Percentiles rank a stretch among this genome's conserved stretches.
These are phyloP conservation scores for Collariella sp. DNA, from an alignment of 495 filamentous ascomycete genomes.

Conservation along the genomic window DNA sequence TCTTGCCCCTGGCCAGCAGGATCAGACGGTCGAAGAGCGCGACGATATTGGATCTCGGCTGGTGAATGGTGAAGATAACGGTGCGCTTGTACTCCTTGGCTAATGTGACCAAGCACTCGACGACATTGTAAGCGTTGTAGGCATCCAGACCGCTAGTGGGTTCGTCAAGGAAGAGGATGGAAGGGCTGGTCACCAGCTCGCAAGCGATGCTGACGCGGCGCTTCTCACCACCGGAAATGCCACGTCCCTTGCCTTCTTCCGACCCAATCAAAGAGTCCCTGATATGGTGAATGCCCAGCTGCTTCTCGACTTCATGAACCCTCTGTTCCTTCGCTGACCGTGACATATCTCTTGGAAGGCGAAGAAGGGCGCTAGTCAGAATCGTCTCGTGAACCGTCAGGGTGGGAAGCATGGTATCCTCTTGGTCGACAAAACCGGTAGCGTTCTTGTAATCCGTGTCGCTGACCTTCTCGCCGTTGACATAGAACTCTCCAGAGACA, in stretches of 20 bases:
- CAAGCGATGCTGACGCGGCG: conserved; percentile 93
- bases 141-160: conserved; percentile 93
- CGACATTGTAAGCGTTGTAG: conserved; percentile 93
- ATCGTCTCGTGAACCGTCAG: conserved; percentile 98
- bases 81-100: conserved; percentile 95
- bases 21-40: conserved; percentile 94
- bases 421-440: conserved; percentile 95
- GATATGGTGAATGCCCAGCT: conserved; percentile 87
- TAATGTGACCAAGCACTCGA: conserved; percentile 90
- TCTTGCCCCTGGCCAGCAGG: conserved; percentile 78
- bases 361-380: conserved; percentile 81
- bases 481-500: conserved; percentile 74
- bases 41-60: conserved; percentile 98
- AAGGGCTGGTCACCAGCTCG: conserved; percentile 94
- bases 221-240: conserved; percentile 96
- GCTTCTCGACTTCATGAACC: conserved; percentile 86
- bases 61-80: conserved; percentile 96
- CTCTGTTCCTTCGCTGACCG: conserved; percentile 74
- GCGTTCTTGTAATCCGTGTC: conserved; percentile 84
- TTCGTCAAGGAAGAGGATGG: conserved; percentile 94
- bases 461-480: conserved; percentile 84
- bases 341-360: conserved; percentile 86
- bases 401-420: conserved; percentile 95
- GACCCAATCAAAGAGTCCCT: conserved; percentile 94
- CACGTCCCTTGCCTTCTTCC: conserved; percentile 87